Evolutionary conservation across 768 basidiomycete species (phyloP).

Genomic region (Leccinum boreale): DNA sequence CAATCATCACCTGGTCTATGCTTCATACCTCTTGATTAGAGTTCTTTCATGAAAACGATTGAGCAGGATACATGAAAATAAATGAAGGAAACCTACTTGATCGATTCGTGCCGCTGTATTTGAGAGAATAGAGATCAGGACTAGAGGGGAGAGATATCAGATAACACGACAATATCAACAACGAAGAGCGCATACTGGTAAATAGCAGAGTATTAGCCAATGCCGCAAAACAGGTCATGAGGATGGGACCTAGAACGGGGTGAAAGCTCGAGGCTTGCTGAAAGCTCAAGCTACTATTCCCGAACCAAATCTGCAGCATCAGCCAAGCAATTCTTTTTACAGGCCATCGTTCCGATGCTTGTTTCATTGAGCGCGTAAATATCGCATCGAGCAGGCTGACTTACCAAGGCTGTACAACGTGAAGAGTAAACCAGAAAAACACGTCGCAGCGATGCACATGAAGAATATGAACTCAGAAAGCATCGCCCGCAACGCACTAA

Average conservation of each 20-base stretch:
- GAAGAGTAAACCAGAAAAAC: conserved; percentile 75
- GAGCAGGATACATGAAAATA: background rate
- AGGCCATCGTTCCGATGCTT: conserved; percentile 31
- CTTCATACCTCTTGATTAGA: conserved; percentile 53
- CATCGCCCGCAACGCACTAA: conserved; percentile 78
- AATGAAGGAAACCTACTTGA: conserved; percentile 37
- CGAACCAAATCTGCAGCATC: conserved; percentile 87
- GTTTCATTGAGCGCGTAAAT: conserved; percentile 23
- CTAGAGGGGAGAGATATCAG: conserved; percentile 6
- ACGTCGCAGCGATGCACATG: conserved; percentile 70
- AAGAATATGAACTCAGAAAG: conserved; percentile 77
- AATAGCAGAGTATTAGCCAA: conserved; percentile 74
- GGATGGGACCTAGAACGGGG: conserved; percentile 69
- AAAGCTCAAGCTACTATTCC: conserved; percentile 66
- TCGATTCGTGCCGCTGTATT: conserved; percentile 84
- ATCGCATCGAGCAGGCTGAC: background rate
- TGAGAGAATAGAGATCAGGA: conserved; percentile 87
- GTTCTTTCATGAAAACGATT: conserved; percentile 36
- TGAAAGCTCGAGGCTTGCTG: conserved; percentile 57
- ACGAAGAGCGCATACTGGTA: conserved; percentile 55
- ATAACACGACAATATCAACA: conserved; percentile 2
- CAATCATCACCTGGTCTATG: background rate
- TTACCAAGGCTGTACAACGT: conserved; percentile 52
- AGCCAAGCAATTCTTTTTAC: conserved; percentile 69
- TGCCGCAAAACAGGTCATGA: conserved; percentile 80